Evolutionary conservation across 331 rosid species (phyloP).

Genomic region (Pyracantha coccinea): DNA sequence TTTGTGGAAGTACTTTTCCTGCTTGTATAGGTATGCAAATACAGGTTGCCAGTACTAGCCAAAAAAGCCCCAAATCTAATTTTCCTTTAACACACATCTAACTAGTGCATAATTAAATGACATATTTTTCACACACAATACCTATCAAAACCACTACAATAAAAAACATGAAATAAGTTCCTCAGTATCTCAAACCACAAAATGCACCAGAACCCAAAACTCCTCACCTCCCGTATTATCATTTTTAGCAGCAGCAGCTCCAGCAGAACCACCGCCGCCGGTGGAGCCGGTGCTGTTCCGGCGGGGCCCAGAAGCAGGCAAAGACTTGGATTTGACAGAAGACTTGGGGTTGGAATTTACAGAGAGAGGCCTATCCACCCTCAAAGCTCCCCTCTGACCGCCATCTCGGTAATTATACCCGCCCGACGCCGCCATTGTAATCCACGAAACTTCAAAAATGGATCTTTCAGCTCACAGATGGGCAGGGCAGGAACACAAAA

Average conservation of each 20-base stretch:
- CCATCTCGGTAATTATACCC: conserved; percentile 53
- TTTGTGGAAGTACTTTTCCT: not conserved
- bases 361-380: conserved; percentile 46
- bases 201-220: not conserved
- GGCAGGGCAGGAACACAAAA: conserved; percentile 15
- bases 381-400: conserved; percentile 46
- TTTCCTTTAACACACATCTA: not conserved
- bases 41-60: not conserved
- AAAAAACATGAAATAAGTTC: not conserved
- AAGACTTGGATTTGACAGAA: conserved; percentile 55
- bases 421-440: conserved; percentile 71
- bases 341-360: conserved; percentile 47
- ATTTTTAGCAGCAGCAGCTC: conserved; percentile 41
- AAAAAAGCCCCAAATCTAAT: not conserved
- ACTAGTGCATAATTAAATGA: conserved; percentile 1
- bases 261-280: conserved; percentile 7
- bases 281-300: conserved; percentile 65
- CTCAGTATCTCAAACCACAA: conserved; percentile 22
- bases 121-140: not conserved
- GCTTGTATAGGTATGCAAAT: not conserved
- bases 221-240: conserved; percentile 52
- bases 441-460: conserved; percentile 1
- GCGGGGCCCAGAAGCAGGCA: conserved; percentile 51
- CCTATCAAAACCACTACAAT: not conserved
- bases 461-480: conserved; percentile 6